These are phyloP conservation scores for Bretschneidera sinensis DNA, from an alignment of 345 rosid species.

Conservation along the genomic window DNA sequence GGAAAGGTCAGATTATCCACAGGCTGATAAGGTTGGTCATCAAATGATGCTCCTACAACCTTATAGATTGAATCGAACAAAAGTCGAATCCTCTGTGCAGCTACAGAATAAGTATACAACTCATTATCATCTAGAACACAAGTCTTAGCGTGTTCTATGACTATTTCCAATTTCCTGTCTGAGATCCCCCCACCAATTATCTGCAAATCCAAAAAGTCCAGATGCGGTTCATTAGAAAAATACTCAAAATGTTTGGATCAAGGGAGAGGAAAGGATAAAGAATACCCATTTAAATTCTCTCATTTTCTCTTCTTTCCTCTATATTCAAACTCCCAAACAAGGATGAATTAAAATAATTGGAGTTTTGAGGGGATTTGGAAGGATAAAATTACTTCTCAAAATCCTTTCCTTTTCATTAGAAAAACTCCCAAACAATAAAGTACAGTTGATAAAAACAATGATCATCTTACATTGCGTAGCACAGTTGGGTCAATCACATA, in stretches of 20 bases:
- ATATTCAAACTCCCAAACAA: too few species aligned
- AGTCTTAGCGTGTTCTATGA: constrained; percentile 49
- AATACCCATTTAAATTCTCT: constrained; percentile 11
- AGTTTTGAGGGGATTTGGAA: too few species aligned
- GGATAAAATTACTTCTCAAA: too few species aligned
- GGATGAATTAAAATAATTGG: too few species aligned
- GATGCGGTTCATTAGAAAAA: too few species aligned
- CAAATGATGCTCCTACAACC: constrained; percentile 37
- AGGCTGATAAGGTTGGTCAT: constrained; percentile 20
- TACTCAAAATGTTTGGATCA: too few species aligned
- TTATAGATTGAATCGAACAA: constrained; percentile 48
- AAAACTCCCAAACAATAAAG: too few species aligned
- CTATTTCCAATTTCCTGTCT: constrained; percentile 46
- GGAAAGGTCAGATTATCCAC: constrained; percentile 26
- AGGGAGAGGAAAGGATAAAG: too few species aligned
- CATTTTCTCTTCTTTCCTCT: too few species aligned
- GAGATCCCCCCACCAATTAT: constrained; percentile 38
- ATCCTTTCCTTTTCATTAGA: too few species aligned
- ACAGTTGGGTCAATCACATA: constrained; percentile 12
- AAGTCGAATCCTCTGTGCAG: constrained; percentile 24
- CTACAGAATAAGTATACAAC: constrained; percentile 31
- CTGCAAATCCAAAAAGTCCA: constrained; percentile 28
- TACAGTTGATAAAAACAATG: too few species aligned
- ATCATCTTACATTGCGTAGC: constrained; percentile 50
- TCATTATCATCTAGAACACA: constrained; percentile 54